Base-by-base conservation (phyloP, 2,329 filamentous ascomycete species). In the Aspergillus ochraceoroseus region DNA sequence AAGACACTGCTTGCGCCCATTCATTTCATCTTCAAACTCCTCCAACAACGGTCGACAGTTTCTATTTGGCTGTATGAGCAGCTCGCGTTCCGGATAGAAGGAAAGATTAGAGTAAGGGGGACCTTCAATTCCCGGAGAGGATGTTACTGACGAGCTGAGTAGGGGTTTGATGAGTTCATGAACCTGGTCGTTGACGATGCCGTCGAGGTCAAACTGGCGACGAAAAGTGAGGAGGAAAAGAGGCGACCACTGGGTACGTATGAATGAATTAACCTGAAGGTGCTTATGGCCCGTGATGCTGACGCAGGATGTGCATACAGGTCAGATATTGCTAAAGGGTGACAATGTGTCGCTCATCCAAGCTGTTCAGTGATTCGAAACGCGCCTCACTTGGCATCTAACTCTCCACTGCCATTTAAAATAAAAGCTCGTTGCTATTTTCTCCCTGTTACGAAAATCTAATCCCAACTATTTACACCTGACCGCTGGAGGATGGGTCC, bases 131-230 rank as follows among this genome's bases (percentile, higher is more conserved):
- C 13, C 25, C 30, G 32, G 28, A 18, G 31, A 43, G 12, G 6
- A 22, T 36, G 27, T 29, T 38, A 28, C 38, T 49, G 32, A 48
- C 31, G 9, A 27, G 18, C 12, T 42, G 17, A n/a, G 23, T 49
- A 95, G 88, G 89, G 92, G 9, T 98, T 98, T 54, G 92, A 98
- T 64, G 92, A 98, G 68, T 98, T 96, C 71, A 95, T 98, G 89
- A 98, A 98, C 71, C 74, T 98, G 34, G 92, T 96, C 26, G 78
- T 95, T 52, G 92, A 98, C 61, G 88, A 98, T 56, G 92, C 92
- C 19, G 80, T 95, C 42, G 90, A 96, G 69, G 88, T 98, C 30
- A 85, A 83, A 65, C 78, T 87, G 61, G 74, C 86, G 40, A 88
- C 85, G 48, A 94, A 94, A 73, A 81, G 79, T 11, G 83, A 85